phyloP scores from a whole-genome alignment of 1,139 yeast species.

The Saccharomyces hybrid region DNA sequence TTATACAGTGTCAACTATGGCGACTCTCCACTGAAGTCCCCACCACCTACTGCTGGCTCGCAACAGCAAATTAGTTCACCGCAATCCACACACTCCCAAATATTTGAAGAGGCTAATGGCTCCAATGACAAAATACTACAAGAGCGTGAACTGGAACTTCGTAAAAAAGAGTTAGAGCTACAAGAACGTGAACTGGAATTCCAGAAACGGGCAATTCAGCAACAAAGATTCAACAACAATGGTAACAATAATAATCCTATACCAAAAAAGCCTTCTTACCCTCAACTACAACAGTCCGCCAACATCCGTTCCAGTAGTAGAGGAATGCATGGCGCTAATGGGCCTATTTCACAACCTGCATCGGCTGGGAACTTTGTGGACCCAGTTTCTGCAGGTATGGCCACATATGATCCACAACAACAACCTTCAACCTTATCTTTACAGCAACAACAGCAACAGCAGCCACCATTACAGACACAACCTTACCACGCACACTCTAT shows the following conservation, averaged over 20 bases:
- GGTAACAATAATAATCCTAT: conserved; percentile 11
- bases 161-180: conserved; percentile 41
- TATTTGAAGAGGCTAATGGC: background rate
- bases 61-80: background rate
- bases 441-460: conserved; percentile 5
- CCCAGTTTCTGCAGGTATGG: conserved; percentile 14
- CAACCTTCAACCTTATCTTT: conserved; percentile 8
- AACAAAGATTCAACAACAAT: conserved; percentile 16
- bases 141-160: conserved; percentile 38
- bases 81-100: background rate
- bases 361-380: conserved; percentile 17
- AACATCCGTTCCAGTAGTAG: conserved; percentile 16
- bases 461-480: background rate
- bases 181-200: conserved; percentile 37
- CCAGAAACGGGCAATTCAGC: conserved; percentile 30
- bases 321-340: conserved; percentile 26
- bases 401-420: conserved; percentile 8
- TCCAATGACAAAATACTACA: conserved; percentile 15
- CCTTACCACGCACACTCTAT: conserved; percentile 19
- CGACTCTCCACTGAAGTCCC: conserved; percentile 20
- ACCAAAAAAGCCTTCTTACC: conserved; percentile 23
- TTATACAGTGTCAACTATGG: conserved; percentile 27
- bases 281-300: conserved; percentile 19
- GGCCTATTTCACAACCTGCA: conserved; percentile 8
- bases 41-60: conserved; percentile 1